Base-by-base conservation (phyloP, 768 basidiomycete species). In the Kwoniella bestiolae region DNA sequence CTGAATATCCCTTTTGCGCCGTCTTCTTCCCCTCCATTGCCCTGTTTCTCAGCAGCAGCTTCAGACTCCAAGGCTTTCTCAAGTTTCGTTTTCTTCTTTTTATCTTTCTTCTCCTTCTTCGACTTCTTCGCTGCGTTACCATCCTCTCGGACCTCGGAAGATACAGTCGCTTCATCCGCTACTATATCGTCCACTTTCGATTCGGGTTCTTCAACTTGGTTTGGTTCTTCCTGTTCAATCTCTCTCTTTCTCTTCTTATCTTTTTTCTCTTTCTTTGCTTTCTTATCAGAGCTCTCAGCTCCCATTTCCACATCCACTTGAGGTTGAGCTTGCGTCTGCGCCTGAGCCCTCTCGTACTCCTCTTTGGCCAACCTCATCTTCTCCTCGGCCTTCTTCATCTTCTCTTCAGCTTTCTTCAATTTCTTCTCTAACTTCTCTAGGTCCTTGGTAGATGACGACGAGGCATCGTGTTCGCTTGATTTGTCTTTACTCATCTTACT, bases 351-450 rank as follows among this genome's bases (percentile, higher is more conserved):
- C 9, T 65, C 56, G 14, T 47, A 45, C 34, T 46, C 44, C 26
- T 57, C 47, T 58, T 52, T 60, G 31, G 29, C 35, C 16, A 28
- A 2, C 31, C 28, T 67, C 57, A 32, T 53, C 57, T 41, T 41
- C 41, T 61, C 31, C 45, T 60, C 59, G 14, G 29, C 21, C 28
- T 29, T 46, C 44, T 60, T 46, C 49, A 29, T 50, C n/a, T 50
- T 51, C 31, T 56, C 47, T 52, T 53, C 28, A 29, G 52, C 60
- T 50, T 63, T 68, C 46, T 65, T 62, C 41, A 64, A 65, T 41
- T 66, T 69, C 32, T 59, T 52, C n/a, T 65, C 47, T 34, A 58
- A 47, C 50, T 59, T 59, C 29, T 65, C 45, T 28, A 34, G 23
- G 8, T 55, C 52, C 21, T 55, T 55, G 2, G n/a, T n/a, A n/a